phyloP scores from a whole-genome alignment of 768 basidiomycete species.

The Suillus americanus region DNA sequence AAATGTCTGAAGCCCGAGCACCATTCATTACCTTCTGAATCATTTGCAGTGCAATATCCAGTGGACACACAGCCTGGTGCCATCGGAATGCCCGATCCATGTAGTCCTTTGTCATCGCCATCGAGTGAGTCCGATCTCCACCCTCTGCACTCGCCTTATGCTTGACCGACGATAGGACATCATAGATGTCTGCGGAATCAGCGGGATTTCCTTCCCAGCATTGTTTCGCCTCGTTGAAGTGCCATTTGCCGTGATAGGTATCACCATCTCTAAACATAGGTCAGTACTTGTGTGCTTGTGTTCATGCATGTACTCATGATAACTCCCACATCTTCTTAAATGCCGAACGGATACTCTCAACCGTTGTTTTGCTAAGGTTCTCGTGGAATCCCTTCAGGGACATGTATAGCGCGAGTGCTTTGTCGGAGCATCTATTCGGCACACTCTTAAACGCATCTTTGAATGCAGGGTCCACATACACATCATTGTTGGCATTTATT shows the following conservation, averaged over 20 bases:
- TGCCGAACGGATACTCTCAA: conserved; percentile 5
- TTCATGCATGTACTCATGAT: not conserved
- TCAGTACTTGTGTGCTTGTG: not conserved
- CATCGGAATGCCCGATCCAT: not conserved
- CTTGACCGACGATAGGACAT: conserved; percentile 26
- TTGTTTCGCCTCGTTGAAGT: not conserved
- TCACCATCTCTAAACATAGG: not conserved
- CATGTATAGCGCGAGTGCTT: not conserved
- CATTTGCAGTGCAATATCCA: not conserved
- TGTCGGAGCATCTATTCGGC: not conserved
- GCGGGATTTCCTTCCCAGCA: conserved; percentile 28
- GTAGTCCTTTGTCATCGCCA: conserved; percentile 18
- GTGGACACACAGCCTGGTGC: not conserved
- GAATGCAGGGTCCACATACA: not conserved
- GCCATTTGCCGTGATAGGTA: not conserved
- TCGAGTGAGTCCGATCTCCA: conserved; percentile 25
- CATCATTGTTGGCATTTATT: not conserved
- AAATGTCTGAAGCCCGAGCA: not conserved
- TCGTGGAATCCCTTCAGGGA: conserved; percentile 4
- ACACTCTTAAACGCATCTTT: not conserved
- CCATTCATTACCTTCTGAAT: not conserved
- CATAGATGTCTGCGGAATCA: conserved; percentile 19
- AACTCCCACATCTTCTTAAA: conserved; percentile 11
- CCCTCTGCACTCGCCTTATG: conserved; percentile 20
- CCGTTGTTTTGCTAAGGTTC: not conserved